These are phyloP conservation scores for Malus asiatica DNA, from an alignment of 306 rosid genomes.

Conservation along the genomic window DNA sequence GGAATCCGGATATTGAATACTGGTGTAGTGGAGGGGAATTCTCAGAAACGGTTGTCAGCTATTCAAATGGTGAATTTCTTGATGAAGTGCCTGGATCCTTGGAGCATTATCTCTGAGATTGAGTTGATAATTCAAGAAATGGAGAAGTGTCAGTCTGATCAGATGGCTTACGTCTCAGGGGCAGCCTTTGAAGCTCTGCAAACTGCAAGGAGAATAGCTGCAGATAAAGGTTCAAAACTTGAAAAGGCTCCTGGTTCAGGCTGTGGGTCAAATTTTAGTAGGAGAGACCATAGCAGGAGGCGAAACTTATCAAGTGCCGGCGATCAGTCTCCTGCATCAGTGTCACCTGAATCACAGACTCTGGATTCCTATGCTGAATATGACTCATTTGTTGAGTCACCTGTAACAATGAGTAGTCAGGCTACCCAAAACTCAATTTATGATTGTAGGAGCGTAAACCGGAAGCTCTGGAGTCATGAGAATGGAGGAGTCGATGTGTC, in stretches of 20 bases:
- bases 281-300: constrained; percentile 35
- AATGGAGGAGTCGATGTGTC: constrained; percentile 75
- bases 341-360: constrained; percentile 61
- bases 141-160: constrained; percentile 71
- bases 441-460: constrained; percentile 45
- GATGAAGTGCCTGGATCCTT: constrained; percentile 69
- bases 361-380: constrained; percentile 57
- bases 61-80: constrained; percentile 77
- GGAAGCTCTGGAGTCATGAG: constrained; percentile 68
- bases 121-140: constrained; percentile 63
- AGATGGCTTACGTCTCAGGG: constrained; percentile 69
- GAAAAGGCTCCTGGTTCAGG: constrained; percentile 45
- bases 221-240: constrained; percentile 39
- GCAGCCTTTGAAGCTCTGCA: constrained; percentile 90
- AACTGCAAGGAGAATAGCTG: constrained; percentile 53
- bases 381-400: constrained; percentile 54
- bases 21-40: constrained; percentile 57
- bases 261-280: constrained; percentile 56
- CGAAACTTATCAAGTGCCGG: constrained; percentile 32
- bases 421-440: constrained; percentile 26
- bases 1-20: constrained; percentile 52
- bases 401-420: constrained; percentile 35
- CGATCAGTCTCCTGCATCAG: constrained; percentile 43
- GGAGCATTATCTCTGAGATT: constrained; percentile 72
- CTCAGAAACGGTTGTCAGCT: constrained; percentile 64